Percentiles rank a stretch among this genome's conserved stretches.
These are phyloP conservation scores for Arabis hirsuta DNA, from an alignment of 345 rosid genomes.

Conservation along the genomic window DNA sequence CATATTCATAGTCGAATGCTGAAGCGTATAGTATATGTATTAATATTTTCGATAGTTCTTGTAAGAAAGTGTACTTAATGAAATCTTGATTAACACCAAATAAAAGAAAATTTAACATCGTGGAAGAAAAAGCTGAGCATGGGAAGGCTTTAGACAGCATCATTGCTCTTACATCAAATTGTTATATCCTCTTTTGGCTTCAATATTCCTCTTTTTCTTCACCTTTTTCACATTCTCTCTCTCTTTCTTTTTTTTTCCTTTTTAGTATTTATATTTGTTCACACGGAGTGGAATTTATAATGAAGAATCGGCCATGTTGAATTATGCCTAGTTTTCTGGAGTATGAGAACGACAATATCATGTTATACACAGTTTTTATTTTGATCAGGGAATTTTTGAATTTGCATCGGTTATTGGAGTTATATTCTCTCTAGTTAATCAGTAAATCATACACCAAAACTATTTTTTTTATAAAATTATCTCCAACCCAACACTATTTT, in stretches of 20 bases:
- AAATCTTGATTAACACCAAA: constrained; percentile 12
- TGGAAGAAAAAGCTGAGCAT: constrained; percentile 45
- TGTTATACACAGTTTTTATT: constrained; percentile 12
- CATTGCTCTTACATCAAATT: constrained; percentile 44
- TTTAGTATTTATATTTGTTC: constrained; percentile 26
- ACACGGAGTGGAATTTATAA: constrained; percentile 36
- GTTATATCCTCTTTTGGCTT: constrained; percentile 39
- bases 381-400: constrained; percentile 10
- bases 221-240: constrained; percentile 32
- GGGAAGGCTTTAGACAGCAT: constrained; percentile 45
- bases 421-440: background rate
- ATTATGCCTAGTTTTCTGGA: constrained; percentile 42
- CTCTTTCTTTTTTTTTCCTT: background rate
- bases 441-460: too few species aligned
- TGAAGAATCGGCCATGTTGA: constrained; percentile 24
- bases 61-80: background rate
- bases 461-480: too few species aligned
- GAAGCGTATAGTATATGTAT: constrained; percentile 16
- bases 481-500: too few species aligned
- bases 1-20: constrained; percentile 28
- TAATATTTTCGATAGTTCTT: constrained; percentile 15
- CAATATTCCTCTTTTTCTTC: constrained; percentile 40
- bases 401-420: constrained; percentile 1
- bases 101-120: constrained; percentile 16
- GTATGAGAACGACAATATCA: constrained; percentile 39